Percentiles rank a stretch among this genome's conserved stretches.
Evolutionary conservation across 75 land plant genomes (phyloP).

Genomic region (Larix kaempferi): DNA sequence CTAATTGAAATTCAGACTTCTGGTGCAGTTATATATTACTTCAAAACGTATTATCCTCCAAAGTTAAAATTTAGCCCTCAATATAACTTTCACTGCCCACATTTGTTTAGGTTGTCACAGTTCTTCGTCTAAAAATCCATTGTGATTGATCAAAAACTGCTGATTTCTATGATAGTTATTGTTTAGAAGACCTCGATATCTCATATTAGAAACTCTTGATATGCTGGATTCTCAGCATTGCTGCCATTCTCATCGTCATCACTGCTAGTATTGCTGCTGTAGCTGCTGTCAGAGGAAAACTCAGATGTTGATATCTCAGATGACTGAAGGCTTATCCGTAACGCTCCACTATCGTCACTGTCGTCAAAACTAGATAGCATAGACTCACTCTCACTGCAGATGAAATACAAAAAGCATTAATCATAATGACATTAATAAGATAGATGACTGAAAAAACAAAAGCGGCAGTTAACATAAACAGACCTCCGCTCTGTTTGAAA

Average conservation of each 20-base stretch:
- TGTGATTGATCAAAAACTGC: not conserved
- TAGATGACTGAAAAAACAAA: not conserved
- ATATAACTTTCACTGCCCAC: not conserved
- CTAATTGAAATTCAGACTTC: not conserved
- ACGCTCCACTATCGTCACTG: slow-evolving; percentile 37
- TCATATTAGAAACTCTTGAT: slow-evolving; percentile 15
- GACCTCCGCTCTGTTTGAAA: slow-evolving; percentile 63
- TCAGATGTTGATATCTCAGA: slow-evolving; percentile 27
- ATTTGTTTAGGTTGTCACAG: not conserved
- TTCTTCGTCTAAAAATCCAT: not conserved
- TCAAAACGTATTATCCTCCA: not conserved
- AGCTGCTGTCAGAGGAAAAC: slow-evolving; percentile 37
- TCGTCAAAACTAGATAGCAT: slow-evolving; percentile 29
- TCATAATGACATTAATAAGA: not conserved
- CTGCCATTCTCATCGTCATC: slow-evolving; percentile 44
- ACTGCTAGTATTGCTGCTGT: slow-evolving; percentile 45
- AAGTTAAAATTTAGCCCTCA: not conserved
- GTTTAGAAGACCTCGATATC: not conserved
- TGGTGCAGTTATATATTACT: not conserved
- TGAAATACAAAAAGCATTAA: slow-evolving; percentile 4
- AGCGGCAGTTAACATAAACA: not conserved
- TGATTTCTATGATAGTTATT: not conserved
- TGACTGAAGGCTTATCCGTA: slow-evolving; percentile 20
- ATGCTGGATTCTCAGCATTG: slow-evolving; percentile 17
- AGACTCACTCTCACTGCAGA: slow-evolving; percentile 46